Evolutionary conservation across 2,329 filamentous ascomycete species (phyloP).

Genomic region (Fusarium euwallaceae): DNA sequence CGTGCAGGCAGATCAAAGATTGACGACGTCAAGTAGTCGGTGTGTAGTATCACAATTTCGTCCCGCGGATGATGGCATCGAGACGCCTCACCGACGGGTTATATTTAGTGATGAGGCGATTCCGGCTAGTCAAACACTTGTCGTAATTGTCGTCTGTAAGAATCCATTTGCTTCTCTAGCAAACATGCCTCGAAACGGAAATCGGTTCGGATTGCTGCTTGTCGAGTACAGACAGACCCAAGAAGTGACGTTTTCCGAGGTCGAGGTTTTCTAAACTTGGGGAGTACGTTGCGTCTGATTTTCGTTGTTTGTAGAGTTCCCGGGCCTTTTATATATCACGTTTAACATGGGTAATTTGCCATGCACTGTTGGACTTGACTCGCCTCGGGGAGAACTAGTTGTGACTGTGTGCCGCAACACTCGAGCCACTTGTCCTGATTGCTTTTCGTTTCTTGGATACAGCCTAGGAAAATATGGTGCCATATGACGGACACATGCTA

Average conservation of each 20-base stretch:
- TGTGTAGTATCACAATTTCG: neutral
- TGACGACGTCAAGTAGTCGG: neutral
- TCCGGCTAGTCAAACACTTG: neutral
- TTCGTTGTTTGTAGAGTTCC: neutral
- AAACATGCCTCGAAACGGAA: neutral
- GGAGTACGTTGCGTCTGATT: neutral
- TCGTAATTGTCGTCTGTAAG: neutral
- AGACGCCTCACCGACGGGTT: neutral
- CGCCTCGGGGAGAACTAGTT: neutral
- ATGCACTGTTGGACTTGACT: neutral
- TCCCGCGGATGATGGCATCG: neutral
- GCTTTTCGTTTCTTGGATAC: neutral
- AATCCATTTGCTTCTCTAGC: neutral
- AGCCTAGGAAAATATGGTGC: neutral
- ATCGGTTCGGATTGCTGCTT: neutral
- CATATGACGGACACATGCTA: neutral
- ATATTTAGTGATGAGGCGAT: neutral
- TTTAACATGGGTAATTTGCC: neutral
- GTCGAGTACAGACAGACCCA: neutral
- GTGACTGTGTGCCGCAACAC: neutral
- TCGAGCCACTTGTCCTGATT: neutral
- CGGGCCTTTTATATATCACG: neutral
- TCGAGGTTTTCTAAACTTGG: neutral
- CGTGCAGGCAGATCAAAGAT: constrained; percentile 1
- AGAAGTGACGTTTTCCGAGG: neutral